Percentiles rank a stretch among this genome's conserved stretches.
These are phyloP conservation scores for Chaetoceros muelleri DNA, from an alignment of 108 stramenopile genomes.

Conservation along the genomic window DNA sequence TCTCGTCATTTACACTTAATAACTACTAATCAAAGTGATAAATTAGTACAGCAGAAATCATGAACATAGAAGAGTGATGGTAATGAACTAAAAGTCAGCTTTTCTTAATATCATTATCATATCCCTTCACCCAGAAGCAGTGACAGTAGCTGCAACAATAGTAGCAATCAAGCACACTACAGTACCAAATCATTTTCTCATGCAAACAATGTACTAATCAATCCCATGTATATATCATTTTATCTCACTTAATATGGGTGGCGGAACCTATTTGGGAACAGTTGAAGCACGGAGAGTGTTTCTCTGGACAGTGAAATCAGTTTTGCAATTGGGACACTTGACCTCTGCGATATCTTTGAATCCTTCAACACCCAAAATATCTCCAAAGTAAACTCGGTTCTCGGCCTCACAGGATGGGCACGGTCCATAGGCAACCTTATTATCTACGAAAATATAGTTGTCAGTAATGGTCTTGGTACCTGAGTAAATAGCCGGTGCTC, in stretches of 20 bases:
- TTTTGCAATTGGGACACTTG: slow-evolving; percentile 85
- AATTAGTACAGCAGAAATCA: neutral
- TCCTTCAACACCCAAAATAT: slow-evolving; percentile 87
- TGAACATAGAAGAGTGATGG: no score
- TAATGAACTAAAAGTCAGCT: no score
- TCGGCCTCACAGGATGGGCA: slow-evolving; percentile 82
- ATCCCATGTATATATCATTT: no score
- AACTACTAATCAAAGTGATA: neutral
- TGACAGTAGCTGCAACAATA: no score
- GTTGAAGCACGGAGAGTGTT: slow-evolving; percentile 80
- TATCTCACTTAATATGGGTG: no score
- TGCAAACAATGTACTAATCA: no score
- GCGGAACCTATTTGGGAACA: slow-evolving; percentile 66
- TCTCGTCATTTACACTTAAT: slow-evolving; percentile 61
- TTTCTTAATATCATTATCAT: no score
- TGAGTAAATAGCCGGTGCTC: slow-evolving; percentile 58
- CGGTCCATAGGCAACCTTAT: slow-evolving; percentile 81
- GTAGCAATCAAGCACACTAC: no score
- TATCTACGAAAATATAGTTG: slow-evolving; percentile 58
- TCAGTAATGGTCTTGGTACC: slow-evolving; percentile 56
- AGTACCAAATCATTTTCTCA: no score
- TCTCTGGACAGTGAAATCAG: slow-evolving; percentile 65
- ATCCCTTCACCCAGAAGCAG: no score
- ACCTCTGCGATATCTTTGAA: slow-evolving; percentile 55
- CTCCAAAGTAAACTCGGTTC: slow-evolving; percentile 87